Evolutionary conservation across 179 eudicot species (phyloP).

Genomic region (Sideroxylon spinosum): DNA sequence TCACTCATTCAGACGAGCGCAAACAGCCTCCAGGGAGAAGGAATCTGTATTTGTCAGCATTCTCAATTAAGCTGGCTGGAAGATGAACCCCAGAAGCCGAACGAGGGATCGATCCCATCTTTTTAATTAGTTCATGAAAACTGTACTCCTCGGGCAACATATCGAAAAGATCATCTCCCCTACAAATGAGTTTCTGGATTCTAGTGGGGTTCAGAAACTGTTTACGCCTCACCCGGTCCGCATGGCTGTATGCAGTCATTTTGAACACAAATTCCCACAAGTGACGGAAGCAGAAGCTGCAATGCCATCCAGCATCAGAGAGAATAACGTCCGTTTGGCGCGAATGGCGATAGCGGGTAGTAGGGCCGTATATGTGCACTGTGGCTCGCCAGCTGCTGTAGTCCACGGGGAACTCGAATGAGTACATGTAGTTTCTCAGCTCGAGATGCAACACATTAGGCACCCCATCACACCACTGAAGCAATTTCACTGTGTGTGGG

Average conservation of each 20-base stretch:
- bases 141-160: constrained; percentile 91
- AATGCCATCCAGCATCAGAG: constrained; percentile 91
- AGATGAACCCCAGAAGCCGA: constrained; percentile 84
- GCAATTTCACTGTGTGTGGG: constrained; percentile 60
- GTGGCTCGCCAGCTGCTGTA: constrained; percentile 84
- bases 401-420: constrained; percentile 86
- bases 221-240: constrained; percentile 62
- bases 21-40: constrained; percentile 88
- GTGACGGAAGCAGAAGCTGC: constrained; percentile 72
- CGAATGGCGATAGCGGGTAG: constrained; percentile 59
- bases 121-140: constrained; percentile 64
- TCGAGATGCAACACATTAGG: constrained; percentile 69
- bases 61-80: constrained; percentile 70
- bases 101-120: constrained; percentile 76
- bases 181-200: constrained; percentile 60
- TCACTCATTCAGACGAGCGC: constrained; percentile 26
- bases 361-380: constrained; percentile 39
- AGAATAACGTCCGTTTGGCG: constrained; percentile 53
- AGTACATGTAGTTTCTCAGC: constrained; percentile 71
- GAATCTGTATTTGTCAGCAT: constrained; percentile 58
- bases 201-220: constrained; percentile 50
- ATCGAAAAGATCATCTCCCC: constrained; percentile 72
- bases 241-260: constrained; percentile 90
- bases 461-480: constrained; percentile 73
- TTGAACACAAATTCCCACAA: constrained; percentile 68